Percentiles rank a stretch among this genome's conserved stretches.
These are phyloP conservation scores for Panicum miliaceum DNA, from an alignment of 176 grass and related monocot species.

Conservation along the genomic window DNA sequence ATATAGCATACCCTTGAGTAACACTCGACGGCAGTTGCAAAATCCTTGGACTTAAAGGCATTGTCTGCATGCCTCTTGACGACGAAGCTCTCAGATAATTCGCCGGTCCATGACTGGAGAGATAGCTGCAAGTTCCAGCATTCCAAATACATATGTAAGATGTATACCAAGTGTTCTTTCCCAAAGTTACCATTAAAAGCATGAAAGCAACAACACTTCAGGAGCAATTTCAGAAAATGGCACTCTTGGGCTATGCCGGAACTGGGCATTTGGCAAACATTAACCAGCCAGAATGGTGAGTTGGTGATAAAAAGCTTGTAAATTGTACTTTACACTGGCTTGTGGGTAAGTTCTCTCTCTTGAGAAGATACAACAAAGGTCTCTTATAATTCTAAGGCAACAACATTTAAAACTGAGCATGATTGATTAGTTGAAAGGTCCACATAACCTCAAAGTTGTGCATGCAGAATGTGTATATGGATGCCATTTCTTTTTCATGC, in stretches of 20 bases:
- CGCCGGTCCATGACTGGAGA: conserved; percentile 79
- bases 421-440: not conserved
- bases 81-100: conserved; percentile 68
- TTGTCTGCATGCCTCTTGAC: conserved; percentile 69
- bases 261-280: not conserved
- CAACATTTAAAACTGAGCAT: conserved; percentile 8
- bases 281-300: not conserved
- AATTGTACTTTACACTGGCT: not conserved
- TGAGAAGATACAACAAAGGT: not conserved
- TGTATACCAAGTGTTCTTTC: not conserved
- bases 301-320: not conserved
- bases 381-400: not conserved
- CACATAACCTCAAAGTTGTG: not conserved
- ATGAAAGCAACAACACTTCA: conserved; percentile 5
- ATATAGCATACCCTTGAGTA: conserved; percentile 69
- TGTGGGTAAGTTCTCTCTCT: not conserved
- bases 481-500: not conserved
- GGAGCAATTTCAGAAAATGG: conserved; percentile 19
- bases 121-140: conserved; percentile 62
- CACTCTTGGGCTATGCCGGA: not conserved
- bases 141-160: conserved; percentile 30
- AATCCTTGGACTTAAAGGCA: conserved; percentile 86
- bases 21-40: conserved; percentile 56
- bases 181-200: not conserved
- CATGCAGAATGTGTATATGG: not conserved